Evolutionary conservation across 2,329 filamentous ascomycete genomes (phyloP), one percentile per base, ranked within the genome.

Genomic region (Leptodontidium sp.): DNA sequence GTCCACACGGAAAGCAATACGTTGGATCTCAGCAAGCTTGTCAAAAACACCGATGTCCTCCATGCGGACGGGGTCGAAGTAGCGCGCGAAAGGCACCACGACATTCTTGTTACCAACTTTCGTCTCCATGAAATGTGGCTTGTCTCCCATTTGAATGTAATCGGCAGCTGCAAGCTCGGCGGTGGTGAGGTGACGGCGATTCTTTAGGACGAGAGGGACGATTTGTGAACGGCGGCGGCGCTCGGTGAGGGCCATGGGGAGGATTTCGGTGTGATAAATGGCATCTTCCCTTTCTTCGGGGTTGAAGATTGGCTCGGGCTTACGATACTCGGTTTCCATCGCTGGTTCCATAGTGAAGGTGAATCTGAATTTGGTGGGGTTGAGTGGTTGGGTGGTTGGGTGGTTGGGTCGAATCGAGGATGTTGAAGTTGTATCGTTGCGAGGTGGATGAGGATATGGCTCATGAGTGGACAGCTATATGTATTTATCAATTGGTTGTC

Each of bases 61-160:
- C 58, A 61, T 55, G 7, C 49, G 29, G 4, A 29, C 14, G 6
- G 62, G 62, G 14, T 29, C 26, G 9, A 55, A 57, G 38, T 57
- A 64, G 11, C 62, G 50, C 2, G 62, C 62, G 4, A 57, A 64
- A 21, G 50, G 49, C 2, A 64, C 9, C 5, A 43, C 24, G 14
- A 55, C 24, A 3, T 57, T 12, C 62, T 57, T 45, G 17, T 50
- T 21, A 7, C 24, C 9, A 14, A 57, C n/a, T 24, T 64, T 53
- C 2, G 32, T 40, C n/a, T 45, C 50, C 49, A 64, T 53, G 62
- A 26, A 57, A 32, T 55, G 52, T 15, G 62, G 62, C 50, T 57
- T 64, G 7, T 55, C 35, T 9, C 49, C 40, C 62, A 64, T 64
- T n/a, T 45, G 62, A 8, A 47, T 32, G 50, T 64, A 64, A 32